Evolutionary conservation across 1,284 basidiomycete genomes (phyloP).

Genomic region (Agroathelia rolfsii): DNA sequence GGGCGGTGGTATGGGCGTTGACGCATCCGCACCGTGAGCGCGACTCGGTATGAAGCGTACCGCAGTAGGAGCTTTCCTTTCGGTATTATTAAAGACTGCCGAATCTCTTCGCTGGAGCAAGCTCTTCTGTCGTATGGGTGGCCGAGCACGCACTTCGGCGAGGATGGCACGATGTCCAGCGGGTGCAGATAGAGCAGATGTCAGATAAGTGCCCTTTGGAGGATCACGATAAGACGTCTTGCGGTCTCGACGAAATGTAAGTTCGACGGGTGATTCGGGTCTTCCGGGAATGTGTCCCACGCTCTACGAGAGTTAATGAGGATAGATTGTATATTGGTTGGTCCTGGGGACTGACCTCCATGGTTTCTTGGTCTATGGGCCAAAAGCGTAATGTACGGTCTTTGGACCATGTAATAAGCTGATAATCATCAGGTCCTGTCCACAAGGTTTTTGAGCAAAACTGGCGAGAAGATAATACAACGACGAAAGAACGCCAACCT

Average conservation of each 20-base stretch:
- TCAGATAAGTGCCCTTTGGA: conserved; percentile 26
- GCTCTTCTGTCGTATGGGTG: conserved; percentile 24
- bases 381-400: conserved; percentile 89
- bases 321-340: conserved; percentile 4
- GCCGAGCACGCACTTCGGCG: conserved; percentile 54
- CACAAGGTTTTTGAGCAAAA: conserved; percentile 13
- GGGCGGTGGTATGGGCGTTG: conserved; percentile 10
- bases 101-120: too few relatives aligned
- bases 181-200: conserved; percentile 50
- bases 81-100: too few relatives aligned
- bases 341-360: conserved; percentile 38
- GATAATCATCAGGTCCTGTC: conserved; percentile 75
- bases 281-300: too few relatives aligned
- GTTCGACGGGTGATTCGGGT: too few relatives aligned
- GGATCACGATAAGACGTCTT: conserved; percentile 39
- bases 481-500: conserved; percentile 33
- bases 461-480: conserved; percentile 18
- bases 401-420: conserved; percentile 95
- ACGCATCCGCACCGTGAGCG: too few relatives aligned
- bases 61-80: too few relatives aligned
- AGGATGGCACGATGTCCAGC: conserved; percentile 56
- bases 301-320: too few relatives aligned
- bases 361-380: conserved; percentile 70
- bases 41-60: too few relatives aligned
- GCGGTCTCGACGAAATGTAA: too few relatives aligned